Percentiles rank a stretch among this genome's conserved stretches.
Evolutionary conservation across 2,329 filamentous ascomycete species (phyloP).

Genomic region (Phialophora tarda): DNA sequence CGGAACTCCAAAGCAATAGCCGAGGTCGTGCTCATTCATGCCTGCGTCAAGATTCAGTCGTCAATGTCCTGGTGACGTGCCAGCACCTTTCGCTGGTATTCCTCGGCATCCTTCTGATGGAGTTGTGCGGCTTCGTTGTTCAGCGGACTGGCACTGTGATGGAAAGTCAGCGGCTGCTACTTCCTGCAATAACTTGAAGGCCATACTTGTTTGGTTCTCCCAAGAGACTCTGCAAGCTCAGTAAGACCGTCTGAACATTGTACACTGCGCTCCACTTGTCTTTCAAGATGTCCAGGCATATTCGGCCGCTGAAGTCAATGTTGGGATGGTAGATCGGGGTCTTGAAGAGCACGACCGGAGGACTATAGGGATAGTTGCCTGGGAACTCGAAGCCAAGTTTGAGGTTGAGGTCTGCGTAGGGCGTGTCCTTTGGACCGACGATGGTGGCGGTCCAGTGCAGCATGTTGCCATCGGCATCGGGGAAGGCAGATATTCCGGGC

Average conservation of each 20-base stretch:
- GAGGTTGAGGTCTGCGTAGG: constrained; percentile 84
- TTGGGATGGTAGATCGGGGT: constrained; percentile 99
- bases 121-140: constrained; percentile 96
- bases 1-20: constrained; percentile 20
- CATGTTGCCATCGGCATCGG: constrained; percentile 85
- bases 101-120: constrained; percentile 85
- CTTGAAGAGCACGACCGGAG: constrained; percentile 93
- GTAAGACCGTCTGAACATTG: constrained; percentile 89
- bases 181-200: background rate
- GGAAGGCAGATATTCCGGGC: constrained; percentile 93
- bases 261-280: constrained; percentile 99
- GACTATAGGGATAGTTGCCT: constrained; percentile 87
- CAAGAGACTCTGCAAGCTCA: constrained; percentile 92
- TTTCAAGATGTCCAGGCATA: constrained; percentile 97
- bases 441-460: constrained; percentile 95
- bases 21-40: constrained; percentile 13
- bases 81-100: constrained; percentile 80
- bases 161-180: constrained; percentile 17
- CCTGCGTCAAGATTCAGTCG: constrained; percentile 42
- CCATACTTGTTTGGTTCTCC: constrained; percentile 98
- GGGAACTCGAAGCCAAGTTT: constrained; percentile 94
- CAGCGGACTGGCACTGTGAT: constrained; percentile 78
- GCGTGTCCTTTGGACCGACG: constrained; percentile 85
- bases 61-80: constrained; percentile 66
- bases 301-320: constrained; percentile 94